Percentiles rank a stretch among this genome's conserved stretches.
Evolutionary conservation across 805 yeast species (phyloP).

Genomic region (Pichia exigua): DNA sequence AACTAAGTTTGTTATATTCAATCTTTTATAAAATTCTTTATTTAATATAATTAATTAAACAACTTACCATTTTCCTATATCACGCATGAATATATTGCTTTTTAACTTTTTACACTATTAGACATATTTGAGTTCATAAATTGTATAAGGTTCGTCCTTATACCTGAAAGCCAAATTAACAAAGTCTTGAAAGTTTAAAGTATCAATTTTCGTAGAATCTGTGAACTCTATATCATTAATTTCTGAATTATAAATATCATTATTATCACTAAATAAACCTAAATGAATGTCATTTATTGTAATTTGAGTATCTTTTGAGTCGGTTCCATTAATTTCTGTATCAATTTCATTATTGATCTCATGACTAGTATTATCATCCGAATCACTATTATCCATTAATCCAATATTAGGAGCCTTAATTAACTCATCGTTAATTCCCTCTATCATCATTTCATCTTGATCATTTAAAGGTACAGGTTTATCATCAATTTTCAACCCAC

Average conservation of each 20-base stretch:
- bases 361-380: constrained; percentile 8
- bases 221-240: constrained; percentile 18
- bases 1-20: constrained; percentile 49
- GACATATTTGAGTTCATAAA: constrained; percentile 6
- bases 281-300: constrained; percentile 25
- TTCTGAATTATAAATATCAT: constrained; percentile 15
- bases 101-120: background rate
- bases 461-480: constrained; percentile 24
- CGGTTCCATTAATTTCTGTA: constrained; percentile 11
- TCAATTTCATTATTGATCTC: constrained; percentile 24
- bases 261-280: constrained; percentile 35
- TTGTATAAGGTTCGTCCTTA: constrained; percentile 30
- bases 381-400: background rate
- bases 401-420: constrained; percentile 31
- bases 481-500: constrained; percentile 35
- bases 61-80: constrained; percentile 5
- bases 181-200: constrained; percentile 32
- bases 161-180: constrained; percentile 36
- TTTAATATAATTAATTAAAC: constrained; percentile 13
- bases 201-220: constrained; percentile 24
- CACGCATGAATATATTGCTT: background rate
- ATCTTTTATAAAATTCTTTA: constrained; percentile 14
- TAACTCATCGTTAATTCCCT: constrained; percentile 19
- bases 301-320: constrained; percentile 15
- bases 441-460: constrained; percentile 20